Base-by-base conservation (phyloP, 306 rosid genomes). In the Morella rubra region DNA sequence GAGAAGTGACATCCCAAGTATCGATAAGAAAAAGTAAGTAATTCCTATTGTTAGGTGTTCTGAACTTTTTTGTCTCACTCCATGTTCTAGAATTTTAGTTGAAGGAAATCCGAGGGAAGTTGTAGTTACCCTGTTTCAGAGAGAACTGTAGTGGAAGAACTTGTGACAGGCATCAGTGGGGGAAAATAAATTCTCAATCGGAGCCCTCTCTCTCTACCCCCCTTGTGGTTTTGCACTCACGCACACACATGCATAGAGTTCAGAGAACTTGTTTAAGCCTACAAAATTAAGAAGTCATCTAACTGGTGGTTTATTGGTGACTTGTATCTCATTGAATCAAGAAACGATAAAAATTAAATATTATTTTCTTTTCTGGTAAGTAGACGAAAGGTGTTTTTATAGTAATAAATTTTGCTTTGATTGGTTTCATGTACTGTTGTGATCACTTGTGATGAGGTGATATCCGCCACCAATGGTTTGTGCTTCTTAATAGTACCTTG, bases 21-120 rank as follows among this genome's bases (percentile, higher is more conserved):
- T 91, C 79, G 97, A 91, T 78, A 93, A 93, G 93, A 93, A 93
- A 83, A 93, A 93, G 98, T 93, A 86, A 91, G 92, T 61, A 6
- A 2, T 61, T 66, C 50, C 50, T 41, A n/a, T 18, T 3, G n/a
- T 11, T 66, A 37, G 13, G 42, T 60, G 47, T 68, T 59, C 71
- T 81, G 52, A 41, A 82, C 52, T 68, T 45, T 22, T 32, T 54
- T 61, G 42, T 79, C 56, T 3, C 60, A 64, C 60, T 69, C 0
- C 47, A 27, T 50, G 70, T 14, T 80, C 79, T 71, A 56, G 68
- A 32, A 32, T 32, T 60, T 12, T 27, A 27, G 11, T 61, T 61
- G 5, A 61, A 61, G 27, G 11, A 13, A 32, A 32, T 19, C 41
- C 2, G 13, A 32, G 68, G 14, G 14, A 32, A 61, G n/a, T 14